Conservation (phyloP, 2,329 filamentous ascomycete genomes). For the Aphanoascus verrucosus region DNA sequence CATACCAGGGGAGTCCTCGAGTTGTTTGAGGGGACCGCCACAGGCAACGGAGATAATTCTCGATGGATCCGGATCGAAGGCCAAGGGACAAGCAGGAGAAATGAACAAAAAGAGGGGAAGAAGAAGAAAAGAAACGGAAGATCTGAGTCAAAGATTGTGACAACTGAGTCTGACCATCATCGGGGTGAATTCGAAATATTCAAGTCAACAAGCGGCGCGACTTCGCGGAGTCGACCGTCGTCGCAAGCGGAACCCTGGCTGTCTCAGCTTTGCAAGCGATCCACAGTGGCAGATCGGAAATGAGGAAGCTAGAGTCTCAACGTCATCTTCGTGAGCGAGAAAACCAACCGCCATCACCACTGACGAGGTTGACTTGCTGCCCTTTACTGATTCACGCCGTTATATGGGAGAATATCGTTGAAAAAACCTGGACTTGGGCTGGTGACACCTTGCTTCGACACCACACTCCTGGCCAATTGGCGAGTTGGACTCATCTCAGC, state of each 20-base stretch:
- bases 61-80: background rate
- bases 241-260: background rate
- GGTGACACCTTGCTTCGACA: background rate
- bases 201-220: background rate
- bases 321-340: background rate
- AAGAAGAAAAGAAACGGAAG: slow-evolving; percentile 7
- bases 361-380: background rate
- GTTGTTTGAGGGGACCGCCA: slow-evolving; percentile 1
- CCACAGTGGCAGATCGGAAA: background rate
- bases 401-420: too few species aligned
- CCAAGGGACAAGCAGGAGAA: background rate
- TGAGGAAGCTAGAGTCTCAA: background rate
- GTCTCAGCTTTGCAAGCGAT: slow-evolving; percentile 9
- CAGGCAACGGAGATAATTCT: background rate
- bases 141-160: slow-evolving; percentile 14
- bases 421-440: background rate
- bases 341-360: background rate
- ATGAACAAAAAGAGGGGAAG: slow-evolving; percentile 3
- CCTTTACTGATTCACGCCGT: too few species aligned
- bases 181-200: background rate
- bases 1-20: slow-evolving; percentile 1
- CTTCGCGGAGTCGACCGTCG: background rate
- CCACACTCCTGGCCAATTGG: background rate
- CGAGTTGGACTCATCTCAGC: background rate
- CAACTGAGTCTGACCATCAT: slow-evolving; percentile 3